Base-by-base conservation (phyloP, 495 filamentous ascomycete genomes). In the Melanomma pulvis-pyrius region DNA sequence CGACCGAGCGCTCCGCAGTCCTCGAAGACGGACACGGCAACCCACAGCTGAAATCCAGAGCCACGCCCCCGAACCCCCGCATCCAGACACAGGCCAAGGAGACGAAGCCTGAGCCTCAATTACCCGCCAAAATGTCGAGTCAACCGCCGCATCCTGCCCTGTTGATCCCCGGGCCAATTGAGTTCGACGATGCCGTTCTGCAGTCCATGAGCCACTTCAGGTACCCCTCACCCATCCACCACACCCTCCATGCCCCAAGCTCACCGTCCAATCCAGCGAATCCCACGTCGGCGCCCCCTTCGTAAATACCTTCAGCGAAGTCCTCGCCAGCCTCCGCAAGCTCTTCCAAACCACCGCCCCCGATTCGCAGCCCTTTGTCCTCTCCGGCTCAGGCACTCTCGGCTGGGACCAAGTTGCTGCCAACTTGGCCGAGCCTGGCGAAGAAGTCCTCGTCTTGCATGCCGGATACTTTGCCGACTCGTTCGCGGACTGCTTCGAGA, bases 381-480 rank as follows among this genome's bases (percentile, higher is more conserved):
- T 98, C 74, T 89, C 92, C 69, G 94, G 94, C 61, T 97, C 93
- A 49, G 94, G 94, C 34, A 98, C 94, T 21, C 82, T 98, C 7
- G 94, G 94, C 49, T 98, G 94, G 94, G 94, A 98, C 76, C 77
- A 97, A 52, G 92, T 98, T 26, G 90, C 93, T 22, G 87, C 92
- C 61, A 98, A 97, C 80, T 78, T 98, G 63, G 82, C 88, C 49
- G 94, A 98, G 79, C 82, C 83, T 41, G 92, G 89, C 59, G 94
- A 98, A 75, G 86, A 97, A 50, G 94, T 89, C 12, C 84, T 98
- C 24, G 93, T 98, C 59, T 86, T 98, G 17, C 90, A 96, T 77
- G 92, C 91, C 44, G 94, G 94, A 59, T 98, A 98, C 86, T 98
- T 98, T 76, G 92, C 90, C 68, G 92, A 98, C 76, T 92, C 90